Evolutionary conservation across 495 filamentous ascomycete genomes (phyloP).

Genomic region (Daldinia concentrica): DNA sequence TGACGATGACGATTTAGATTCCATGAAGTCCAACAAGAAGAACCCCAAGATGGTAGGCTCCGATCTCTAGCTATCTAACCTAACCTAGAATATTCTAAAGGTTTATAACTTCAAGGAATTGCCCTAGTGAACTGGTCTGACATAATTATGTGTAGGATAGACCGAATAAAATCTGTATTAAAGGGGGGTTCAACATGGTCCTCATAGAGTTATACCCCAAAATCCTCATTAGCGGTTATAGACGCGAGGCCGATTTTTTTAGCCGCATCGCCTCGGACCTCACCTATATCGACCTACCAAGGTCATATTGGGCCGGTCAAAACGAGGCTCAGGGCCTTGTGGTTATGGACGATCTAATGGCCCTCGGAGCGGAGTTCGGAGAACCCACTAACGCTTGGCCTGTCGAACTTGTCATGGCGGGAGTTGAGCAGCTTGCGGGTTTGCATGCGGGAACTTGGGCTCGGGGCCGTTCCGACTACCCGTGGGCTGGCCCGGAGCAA

Average conservation of each 20-base stretch:
- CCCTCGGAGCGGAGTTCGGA: slow-evolving; percentile 29
- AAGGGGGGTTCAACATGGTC: slow-evolving; percentile 41
- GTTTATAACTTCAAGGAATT: background rate
- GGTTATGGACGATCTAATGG: slow-evolving; percentile 39
- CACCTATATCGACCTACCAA: slow-evolving; percentile 34
- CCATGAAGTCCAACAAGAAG: background rate
- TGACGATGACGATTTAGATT: slow-evolving; percentile 20
- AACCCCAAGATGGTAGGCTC: background rate
- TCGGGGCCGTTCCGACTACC: slow-evolving; percentile 27
- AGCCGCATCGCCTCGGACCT: slow-evolving; percentile 31
- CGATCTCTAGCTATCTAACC: background rate
- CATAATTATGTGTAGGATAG: background rate
- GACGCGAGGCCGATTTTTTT: slow-evolving; percentile 44
- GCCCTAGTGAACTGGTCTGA: background rate
- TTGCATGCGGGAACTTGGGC: slow-evolving; percentile 44
- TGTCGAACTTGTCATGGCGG: slow-evolving; percentile 32
- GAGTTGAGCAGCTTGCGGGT: slow-evolving; percentile 42
- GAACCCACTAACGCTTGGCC: slow-evolving; percentile 29
- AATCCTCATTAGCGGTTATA: slow-evolving; percentile 15
- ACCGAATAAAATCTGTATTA: slow-evolving; percentile 39
- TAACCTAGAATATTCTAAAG: background rate
- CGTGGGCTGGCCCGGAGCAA: slow-evolving; percentile 30
- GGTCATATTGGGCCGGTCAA: slow-evolving; percentile 34
- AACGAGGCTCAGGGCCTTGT: slow-evolving; percentile 35
- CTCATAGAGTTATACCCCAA: slow-evolving; percentile 33